phyloP scores from a whole-genome alignment of 352 stramenopile genomes.

The Phytopythium chamaehyphon region DNA sequence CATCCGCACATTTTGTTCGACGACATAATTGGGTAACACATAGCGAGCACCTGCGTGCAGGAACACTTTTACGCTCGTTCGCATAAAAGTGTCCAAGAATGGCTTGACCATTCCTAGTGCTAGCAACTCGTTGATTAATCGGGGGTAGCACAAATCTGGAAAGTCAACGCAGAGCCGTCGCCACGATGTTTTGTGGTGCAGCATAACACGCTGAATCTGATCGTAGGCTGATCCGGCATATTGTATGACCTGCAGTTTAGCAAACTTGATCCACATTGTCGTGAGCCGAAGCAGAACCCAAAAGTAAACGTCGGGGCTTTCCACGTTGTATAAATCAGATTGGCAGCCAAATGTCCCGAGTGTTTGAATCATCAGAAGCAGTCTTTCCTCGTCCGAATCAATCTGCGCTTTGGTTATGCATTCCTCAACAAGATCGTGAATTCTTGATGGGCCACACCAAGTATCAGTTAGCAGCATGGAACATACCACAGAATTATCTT shows the following conservation, averaged over 20 bases:
- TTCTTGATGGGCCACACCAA: neutral
- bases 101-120: slow-evolving; percentile 25
- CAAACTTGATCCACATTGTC: slow-evolving; percentile 46
- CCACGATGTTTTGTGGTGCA: slow-evolving; percentile 44
- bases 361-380: slow-evolving; percentile 22
- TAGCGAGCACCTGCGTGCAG: slow-evolving; percentile 43
- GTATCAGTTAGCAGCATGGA: neutral
- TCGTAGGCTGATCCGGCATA: slow-evolving; percentile 31
- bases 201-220: slow-evolving; percentile 47
- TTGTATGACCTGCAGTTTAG: slow-evolving; percentile 16
- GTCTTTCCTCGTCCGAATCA: slow-evolving; percentile 13
- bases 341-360: slow-evolving; percentile 38
- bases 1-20: slow-evolving; percentile 54
- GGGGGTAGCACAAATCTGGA: slow-evolving; percentile 47
- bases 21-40: slow-evolving; percentile 57
- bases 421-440: slow-evolving; percentile 27
- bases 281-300: slow-evolving; percentile 48
- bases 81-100: slow-evolving; percentile 62
- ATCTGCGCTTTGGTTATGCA: slow-evolving; percentile 29
- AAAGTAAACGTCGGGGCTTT: slow-evolving; percentile 40
- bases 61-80: slow-evolving; percentile 39
- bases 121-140: slow-evolving; percentile 54
- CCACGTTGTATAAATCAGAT: slow-evolving; percentile 22
- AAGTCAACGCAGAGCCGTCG: slow-evolving; percentile 47
- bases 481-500: neutral